Evolutionary conservation across 805 yeast species (phyloP), one percentile per base, ranked within the genome.

Genomic region (Starmerella geochares): DNA sequence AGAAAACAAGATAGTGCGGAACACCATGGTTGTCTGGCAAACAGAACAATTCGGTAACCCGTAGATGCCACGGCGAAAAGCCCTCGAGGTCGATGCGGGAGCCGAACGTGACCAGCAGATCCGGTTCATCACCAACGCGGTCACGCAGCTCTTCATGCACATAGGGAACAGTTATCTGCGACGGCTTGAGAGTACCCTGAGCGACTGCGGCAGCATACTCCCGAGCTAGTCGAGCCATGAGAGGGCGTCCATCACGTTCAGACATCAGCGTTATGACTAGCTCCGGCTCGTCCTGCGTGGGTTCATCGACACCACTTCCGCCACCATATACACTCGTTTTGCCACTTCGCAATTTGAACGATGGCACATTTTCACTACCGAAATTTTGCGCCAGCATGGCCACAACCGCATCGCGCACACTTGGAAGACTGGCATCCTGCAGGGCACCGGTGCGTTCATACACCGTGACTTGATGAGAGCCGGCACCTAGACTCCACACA

Each of bases 31-130:
- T 87, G 64, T 86, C 95, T 2, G 83, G 82, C 62, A 86, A 90
- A 85, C 94, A 84, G 67, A 81, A 88, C 61, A 92, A 78, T 63
- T 92, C 98, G 6, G 87, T 77, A 47, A 94, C 74, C 54, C 98
- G 76, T 31, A 86, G 78, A 62, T 90, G 97, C 98, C 98, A 92
- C 25, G 98, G 98, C 19, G 97, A 97, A 65, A 81, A 92, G 16
- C 95, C 96, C 66, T 87, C 94, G 45, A 92, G 73, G 63, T 87
- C 94, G 55, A 92, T 71, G 11, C 74, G 72, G n/a, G 96, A 95
- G 19, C 86, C 86, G 64, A 90, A 92, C 47, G 84, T 68, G 27
- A 92, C 71, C 43, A 92, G 70, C 55, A 92, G 73, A 63, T 92
- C 98, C 0, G 98, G 97, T 64, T 92, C 98, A n/a, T 73, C 74